phyloP scores from a whole-genome alignment of 2,329 filamentous ascomycete species.

The Chaetothyriales sp. region DNA sequence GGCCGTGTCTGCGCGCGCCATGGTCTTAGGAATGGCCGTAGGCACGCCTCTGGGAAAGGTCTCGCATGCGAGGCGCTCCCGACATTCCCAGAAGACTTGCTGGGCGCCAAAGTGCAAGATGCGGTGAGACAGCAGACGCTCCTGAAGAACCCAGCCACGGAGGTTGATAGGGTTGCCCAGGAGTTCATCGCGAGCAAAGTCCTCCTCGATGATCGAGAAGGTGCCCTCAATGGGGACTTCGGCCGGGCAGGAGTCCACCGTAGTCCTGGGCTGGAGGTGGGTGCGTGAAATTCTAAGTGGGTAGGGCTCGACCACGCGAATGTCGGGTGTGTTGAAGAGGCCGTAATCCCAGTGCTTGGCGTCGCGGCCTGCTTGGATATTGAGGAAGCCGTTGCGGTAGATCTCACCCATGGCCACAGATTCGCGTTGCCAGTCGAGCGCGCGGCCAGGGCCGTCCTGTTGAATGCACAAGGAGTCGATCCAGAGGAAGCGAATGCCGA shows the following conservation, averaged over 20 bases:
- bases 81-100: constrained; percentile 11
- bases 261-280: neutral
- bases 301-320: neutral
- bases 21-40: neutral
- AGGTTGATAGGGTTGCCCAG: constrained; percentile 3
- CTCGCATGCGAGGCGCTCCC: constrained; percentile 3
- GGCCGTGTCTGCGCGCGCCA: neutral
- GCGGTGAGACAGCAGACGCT: constrained; percentile 8
- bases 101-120: constrained; percentile 6
- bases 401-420: constrained; percentile 14
- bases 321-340: neutral
- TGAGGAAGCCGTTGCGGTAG: constrained; percentile 1
- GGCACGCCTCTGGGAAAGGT: constrained; percentile 4
- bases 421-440: constrained; percentile 17
- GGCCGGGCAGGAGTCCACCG: too few relatives aligned
- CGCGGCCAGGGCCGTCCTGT: constrained; percentile 4
- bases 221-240: neutral
- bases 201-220: neutral
- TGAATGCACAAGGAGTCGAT: constrained; percentile 15
- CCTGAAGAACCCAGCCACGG: constrained; percentile 10
- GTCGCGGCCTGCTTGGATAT: constrained; percentile 1
- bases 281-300: neutral
- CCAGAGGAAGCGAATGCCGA: constrained; percentile 12
- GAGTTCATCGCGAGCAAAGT: constrained; percentile 1
- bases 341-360: neutral